Evolutionary conservation across 352 stramenopile genomes (phyloP).

Genomic region (Phytophthora cryptogea): DNA sequence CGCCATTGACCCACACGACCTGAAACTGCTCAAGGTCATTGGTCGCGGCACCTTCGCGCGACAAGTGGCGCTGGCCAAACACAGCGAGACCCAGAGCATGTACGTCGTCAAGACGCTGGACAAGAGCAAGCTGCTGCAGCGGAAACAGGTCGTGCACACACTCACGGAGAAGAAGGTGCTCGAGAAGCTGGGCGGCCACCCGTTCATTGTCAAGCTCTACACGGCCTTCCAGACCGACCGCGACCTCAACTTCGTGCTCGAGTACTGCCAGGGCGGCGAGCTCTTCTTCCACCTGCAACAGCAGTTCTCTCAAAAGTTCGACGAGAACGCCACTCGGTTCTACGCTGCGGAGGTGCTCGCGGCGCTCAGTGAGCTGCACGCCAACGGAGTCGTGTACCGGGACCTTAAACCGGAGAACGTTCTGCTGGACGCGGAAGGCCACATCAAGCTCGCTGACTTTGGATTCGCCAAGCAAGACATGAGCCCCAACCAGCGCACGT

Average conservation of each 20-base stretch:
- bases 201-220: conserved; percentile 82
- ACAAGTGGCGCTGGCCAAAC: conserved; percentile 75
- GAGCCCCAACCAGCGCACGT: conserved; percentile 56
- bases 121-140: conserved; percentile 73
- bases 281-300: conserved; percentile 89
- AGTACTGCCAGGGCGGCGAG: conserved; percentile 85
- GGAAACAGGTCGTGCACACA: conserved; percentile 83
- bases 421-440: conserved; percentile 69
- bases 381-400: conserved; percentile 49
- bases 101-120: conserved; percentile 85
- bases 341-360: conserved; percentile 79
- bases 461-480: conserved; percentile 82
- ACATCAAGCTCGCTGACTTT: conserved; percentile 86
- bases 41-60: conserved; percentile 83
- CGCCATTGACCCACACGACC: conserved; percentile 61
- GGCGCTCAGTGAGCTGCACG: conserved; percentile 57
- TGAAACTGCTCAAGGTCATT: conserved; percentile 87
- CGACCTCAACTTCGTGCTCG: conserved; percentile 84
- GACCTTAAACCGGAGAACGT: conserved; percentile 86
- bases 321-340: conserved; percentile 62
- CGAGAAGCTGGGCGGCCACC: conserved; percentile 59
- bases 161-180: conserved; percentile 83
- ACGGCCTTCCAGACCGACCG: conserved; percentile 74
- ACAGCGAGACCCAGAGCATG: conserved; percentile 56
- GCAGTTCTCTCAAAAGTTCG: conserved; percentile 70